phyloP scores from a whole-genome alignment of 208 protist species.

The Phytomonas serpens region DNA sequence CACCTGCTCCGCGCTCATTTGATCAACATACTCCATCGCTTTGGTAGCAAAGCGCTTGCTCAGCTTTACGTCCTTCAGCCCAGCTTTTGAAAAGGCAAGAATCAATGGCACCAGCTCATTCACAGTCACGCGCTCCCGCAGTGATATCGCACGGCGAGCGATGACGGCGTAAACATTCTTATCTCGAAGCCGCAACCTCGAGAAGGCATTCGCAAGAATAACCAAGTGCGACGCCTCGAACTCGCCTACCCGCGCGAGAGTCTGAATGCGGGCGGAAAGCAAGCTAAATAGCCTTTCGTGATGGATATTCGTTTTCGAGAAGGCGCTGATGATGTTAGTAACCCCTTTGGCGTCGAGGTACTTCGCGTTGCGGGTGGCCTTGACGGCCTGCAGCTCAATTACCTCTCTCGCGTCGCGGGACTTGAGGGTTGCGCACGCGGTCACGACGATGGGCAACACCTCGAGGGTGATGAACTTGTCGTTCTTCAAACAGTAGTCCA shows the following conservation, averaged over 20 bases:
- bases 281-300: constrained; percentile 77
- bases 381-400: constrained; percentile 87
- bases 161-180: constrained; percentile 79
- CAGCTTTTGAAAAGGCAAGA: constrained; percentile 73
- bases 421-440: constrained; percentile 85
- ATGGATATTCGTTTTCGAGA: constrained; percentile 82
- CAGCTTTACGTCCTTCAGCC: constrained; percentile 79
- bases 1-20: constrained; percentile 89
- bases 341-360: constrained; percentile 85
- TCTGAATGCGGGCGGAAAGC: constrained; percentile 80
- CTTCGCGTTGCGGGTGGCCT: constrained; percentile 73
- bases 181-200: constrained; percentile 69
- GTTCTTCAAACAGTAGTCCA: constrained; percentile 88
- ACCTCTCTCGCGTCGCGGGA: constrained; percentile 87
- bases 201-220: constrained; percentile 77
- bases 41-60: constrained; percentile 86
- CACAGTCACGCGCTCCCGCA: constrained; percentile 85
- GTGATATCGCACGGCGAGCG: constrained; percentile 73
- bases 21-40: constrained; percentile 88
- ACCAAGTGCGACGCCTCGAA: constrained; percentile 86
- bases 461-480: constrained; percentile 85
- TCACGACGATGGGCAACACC: constrained; percentile 80
- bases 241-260: constrained; percentile 79
- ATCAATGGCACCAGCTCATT: constrained; percentile 86
- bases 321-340: constrained; percentile 82